These are phyloP conservation scores for Didymellaceae sp. DNA, from an alignment of 2,329 filamentous ascomycete species.

Conservation along the genomic window DNA sequence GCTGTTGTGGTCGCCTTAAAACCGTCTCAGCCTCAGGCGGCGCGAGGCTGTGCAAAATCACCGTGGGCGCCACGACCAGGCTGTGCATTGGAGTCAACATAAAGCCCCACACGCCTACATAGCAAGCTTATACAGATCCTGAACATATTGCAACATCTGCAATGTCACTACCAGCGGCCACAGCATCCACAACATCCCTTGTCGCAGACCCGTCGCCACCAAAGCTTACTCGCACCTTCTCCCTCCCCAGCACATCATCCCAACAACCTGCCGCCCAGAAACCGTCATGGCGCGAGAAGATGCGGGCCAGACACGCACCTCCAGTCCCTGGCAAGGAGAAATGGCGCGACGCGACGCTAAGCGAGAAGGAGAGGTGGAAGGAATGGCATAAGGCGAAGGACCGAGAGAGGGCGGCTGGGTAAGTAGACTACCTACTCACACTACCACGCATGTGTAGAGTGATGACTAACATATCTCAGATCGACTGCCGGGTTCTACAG, in stretches of 20 bases:
- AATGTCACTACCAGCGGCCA: constrained; percentile 1
- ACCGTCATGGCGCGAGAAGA: constrained; percentile 19
- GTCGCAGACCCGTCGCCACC: neutral
- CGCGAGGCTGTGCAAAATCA: too few relatives aligned
- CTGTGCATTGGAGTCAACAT: constrained; percentile 5
- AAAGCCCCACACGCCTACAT: neutral
- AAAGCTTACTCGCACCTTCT: constrained; percentile 8
- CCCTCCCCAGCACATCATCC: neutral
- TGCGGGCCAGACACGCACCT: constrained; percentile 1
- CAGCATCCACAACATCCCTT: constrained; percentile 5
- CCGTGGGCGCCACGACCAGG: too few relatives aligned
- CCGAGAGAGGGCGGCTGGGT: constrained; percentile 25
- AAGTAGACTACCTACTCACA: neutral
- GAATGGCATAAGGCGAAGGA: constrained; percentile 37
- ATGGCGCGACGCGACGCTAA: constrained; percentile 31
- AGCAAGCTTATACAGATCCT: too few relatives aligned
- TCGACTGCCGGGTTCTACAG: constrained; percentile 23
- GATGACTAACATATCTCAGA: neutral
- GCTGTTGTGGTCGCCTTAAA: neutral
- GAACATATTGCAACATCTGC: neutral
- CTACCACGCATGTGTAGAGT: too few relatives aligned
- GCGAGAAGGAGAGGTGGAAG: constrained; percentile 36
- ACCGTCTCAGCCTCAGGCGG: constrained; percentile 5
- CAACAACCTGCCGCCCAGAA: neutral
- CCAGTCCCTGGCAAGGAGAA: constrained; percentile 25